Evolutionary conservation across 2,329 filamentous ascomycete species (phyloP).

Genomic region (Monascus ruber): DNA sequence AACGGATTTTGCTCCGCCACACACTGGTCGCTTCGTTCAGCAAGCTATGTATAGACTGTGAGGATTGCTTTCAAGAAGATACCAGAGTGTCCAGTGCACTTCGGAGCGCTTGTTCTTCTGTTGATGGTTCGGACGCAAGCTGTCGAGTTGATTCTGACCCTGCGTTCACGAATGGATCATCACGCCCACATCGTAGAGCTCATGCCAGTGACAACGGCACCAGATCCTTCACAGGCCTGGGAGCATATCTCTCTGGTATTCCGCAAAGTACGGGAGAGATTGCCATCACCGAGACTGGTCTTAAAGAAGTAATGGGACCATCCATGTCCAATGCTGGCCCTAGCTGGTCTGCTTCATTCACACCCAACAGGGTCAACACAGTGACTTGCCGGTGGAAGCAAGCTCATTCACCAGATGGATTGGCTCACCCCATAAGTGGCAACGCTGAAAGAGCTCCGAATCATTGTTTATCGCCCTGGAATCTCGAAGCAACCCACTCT

Average conservation of each 20-base stretch:
- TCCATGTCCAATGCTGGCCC: not conserved
- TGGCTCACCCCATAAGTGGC: not conserved
- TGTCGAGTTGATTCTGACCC: not conserved
- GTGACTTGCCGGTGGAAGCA: not conserved
- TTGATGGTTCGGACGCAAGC: not conserved
- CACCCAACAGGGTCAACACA: not conserved
- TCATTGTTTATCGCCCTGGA: not conserved
- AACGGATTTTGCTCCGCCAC: conserved; percentile 9
- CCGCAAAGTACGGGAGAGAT: too few species aligned
- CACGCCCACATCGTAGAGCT: not conserved
- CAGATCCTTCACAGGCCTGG: not conserved
- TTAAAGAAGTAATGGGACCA: not conserved
- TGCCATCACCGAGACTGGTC: too few species aligned
- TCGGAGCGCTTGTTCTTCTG: conserved; percentile 1
- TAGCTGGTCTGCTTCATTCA: not conserved
- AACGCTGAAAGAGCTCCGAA: not conserved
- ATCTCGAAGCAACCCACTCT: not conserved
- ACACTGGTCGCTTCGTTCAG: conserved; percentile 7
- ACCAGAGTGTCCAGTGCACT: not conserved
- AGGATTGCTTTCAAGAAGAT: not conserved
- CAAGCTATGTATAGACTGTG: conserved; percentile 7
- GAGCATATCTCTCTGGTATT: not conserved
- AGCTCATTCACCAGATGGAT: not conserved
- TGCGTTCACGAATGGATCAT: not conserved
- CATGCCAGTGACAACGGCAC: not conserved